These are phyloP conservation scores for Cucurbita maxima DNA, from an alignment of 306 rosid genomes.

Conservation along the genomic window DNA sequence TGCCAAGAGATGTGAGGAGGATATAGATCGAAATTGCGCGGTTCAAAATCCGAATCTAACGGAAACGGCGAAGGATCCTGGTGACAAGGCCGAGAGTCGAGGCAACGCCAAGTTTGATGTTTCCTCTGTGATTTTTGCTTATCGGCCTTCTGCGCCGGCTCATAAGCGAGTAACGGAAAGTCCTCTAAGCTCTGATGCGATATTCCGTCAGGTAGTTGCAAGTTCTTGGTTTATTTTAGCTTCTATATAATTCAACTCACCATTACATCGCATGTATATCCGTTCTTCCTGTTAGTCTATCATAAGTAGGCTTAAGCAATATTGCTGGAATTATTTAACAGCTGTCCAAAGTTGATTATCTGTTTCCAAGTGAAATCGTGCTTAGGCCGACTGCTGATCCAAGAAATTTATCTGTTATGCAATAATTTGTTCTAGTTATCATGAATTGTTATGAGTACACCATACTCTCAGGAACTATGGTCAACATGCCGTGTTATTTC, in stretches of 20 bases:
- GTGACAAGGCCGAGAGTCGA: slow-evolving; percentile 7
- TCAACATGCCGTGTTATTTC: neutral
- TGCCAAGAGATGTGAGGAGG: slow-evolving; percentile 16
- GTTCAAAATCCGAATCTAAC: slow-evolving; percentile 8
- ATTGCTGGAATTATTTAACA: neutral
- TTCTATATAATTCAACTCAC: neutral
- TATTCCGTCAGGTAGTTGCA: slow-evolving; percentile 58
- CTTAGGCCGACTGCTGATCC: neutral
- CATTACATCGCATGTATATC: neutral
- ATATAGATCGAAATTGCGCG: slow-evolving; percentile 17
- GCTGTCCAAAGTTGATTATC: neutral
- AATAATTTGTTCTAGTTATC: neutral
- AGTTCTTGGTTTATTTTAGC: neutral
- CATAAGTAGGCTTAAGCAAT: neutral
- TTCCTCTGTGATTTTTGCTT: slow-evolving; percentile 21
- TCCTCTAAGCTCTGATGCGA: slow-evolving; percentile 79
- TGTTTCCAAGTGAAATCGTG: neutral
- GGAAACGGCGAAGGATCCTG: slow-evolving; percentile 7
- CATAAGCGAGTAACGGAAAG: slow-evolving; percentile 70
- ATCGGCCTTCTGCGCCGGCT: slow-evolving; percentile 72
- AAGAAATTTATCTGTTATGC: neutral
- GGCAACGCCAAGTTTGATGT: slow-evolving; percentile 5
- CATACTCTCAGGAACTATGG: neutral
- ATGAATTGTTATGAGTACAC: neutral
- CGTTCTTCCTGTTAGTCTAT: neutral